Evolutionary conservation across 139 green algal species (phyloP).

Genomic region (Closterium sp.): DNA sequence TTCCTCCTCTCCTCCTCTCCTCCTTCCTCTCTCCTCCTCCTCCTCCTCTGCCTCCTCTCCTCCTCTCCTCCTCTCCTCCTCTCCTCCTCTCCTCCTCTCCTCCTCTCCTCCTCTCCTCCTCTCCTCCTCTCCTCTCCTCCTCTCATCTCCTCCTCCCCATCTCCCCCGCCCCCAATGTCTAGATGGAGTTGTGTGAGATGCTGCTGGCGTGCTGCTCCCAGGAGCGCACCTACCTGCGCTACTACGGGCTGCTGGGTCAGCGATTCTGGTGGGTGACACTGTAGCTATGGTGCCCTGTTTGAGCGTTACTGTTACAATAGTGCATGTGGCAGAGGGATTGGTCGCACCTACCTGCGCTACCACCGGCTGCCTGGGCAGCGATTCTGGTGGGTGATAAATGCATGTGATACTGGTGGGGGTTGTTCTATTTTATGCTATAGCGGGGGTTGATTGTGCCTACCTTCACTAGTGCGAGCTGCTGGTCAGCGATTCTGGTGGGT

Average conservation of each 20-base stretch:
- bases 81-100: neutral
- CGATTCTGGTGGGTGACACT: slow-evolving; percentile 77
- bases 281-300: neutral
- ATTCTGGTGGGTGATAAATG: slow-evolving; percentile 65
- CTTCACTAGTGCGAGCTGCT: no score
- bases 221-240: slow-evolving; percentile 85
- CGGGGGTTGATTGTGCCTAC: slow-evolving; percentile 63
- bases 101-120: neutral
- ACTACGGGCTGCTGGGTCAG: slow-evolving; percentile 92
- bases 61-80: neutral
- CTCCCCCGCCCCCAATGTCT: neutral
- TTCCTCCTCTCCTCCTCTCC: no score
- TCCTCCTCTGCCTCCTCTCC: neutral
- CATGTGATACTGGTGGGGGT: neutral
- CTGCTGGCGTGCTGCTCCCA: slow-evolving; percentile 95
- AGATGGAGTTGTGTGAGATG: slow-evolving; percentile 89
- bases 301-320: neutral
- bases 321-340: no score
- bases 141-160: neutral
- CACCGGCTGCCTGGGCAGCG: slow-evolving; percentile 88
- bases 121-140: neutral
- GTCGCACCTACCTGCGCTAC: slow-evolving; percentile 79
- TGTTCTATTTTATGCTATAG: neutral
- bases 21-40: neutral
- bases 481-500: no score